A percentile compares a stretch with the other conserved stretches of the same genome.
These are phyloP conservation scores for Butyriboletus loyo DNA, from an alignment of 768 basidiomycete species.

Conservation along the genomic window DNA sequence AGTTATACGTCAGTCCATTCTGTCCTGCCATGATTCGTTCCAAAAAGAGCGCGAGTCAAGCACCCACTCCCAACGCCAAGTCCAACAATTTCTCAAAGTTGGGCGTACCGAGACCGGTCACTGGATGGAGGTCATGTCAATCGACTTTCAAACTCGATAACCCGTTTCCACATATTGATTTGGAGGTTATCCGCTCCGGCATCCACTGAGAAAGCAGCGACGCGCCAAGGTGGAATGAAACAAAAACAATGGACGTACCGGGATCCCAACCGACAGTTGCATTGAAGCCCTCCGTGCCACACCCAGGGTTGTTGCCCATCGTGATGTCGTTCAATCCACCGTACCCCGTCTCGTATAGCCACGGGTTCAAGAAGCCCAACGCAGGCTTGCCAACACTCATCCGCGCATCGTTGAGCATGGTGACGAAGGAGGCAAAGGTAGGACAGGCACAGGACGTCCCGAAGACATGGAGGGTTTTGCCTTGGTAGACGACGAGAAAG, in stretches of 20 bases:
- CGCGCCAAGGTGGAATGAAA: not conserved
- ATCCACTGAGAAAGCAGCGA: no score
- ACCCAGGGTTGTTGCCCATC: slow-evolving; percentile 56
- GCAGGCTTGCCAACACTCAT: no score
- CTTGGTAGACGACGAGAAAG: slow-evolving; percentile 47
- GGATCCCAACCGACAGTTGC: no score
- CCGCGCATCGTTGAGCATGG: no score
- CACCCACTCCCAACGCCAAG: slow-evolving; percentile 33
- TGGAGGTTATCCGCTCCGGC: no score
- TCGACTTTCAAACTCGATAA: not conserved
- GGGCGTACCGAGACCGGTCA: slow-evolving; percentile 56
- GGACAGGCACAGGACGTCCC: no score
- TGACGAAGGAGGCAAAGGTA: slow-evolving; percentile 61
- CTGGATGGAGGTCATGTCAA: slow-evolving; percentile 27
- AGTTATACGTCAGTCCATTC: no score
- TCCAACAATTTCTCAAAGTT: slow-evolving; percentile 47
- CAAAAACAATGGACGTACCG: slow-evolving; percentile 58
- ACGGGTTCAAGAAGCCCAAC: slow-evolving; percentile 68
- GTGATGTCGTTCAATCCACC: no score
- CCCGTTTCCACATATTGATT: no score
- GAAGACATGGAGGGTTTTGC: slow-evolving; percentile 46
- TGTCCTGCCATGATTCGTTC: no score
- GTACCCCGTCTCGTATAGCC: slow-evolving; percentile 43
- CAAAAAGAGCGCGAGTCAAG: not conserved
- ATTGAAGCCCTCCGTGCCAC: slow-evolving; percentile 64